phyloP scores from a whole-genome alignment of 2,329 filamentous ascomycete species.

The Colletotrichum nymphaeae region DNA sequence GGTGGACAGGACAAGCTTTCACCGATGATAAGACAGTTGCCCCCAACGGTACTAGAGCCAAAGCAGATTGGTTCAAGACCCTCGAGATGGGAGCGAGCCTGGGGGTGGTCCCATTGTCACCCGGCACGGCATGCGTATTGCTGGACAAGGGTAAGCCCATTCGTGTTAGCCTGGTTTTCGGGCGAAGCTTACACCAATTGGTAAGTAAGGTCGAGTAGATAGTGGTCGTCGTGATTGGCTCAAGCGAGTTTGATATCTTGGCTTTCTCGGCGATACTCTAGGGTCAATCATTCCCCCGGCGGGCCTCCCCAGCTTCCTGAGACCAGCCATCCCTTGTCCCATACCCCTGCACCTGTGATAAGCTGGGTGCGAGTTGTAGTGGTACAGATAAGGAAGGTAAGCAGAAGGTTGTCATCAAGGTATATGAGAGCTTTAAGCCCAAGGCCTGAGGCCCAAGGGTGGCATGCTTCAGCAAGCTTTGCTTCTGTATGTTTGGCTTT shows the following conservation, averaged over 20 bases:
- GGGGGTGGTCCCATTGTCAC: slow-evolving; percentile 12
- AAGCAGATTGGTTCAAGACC: background rate
- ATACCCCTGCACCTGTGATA: slow-evolving; percentile 17
- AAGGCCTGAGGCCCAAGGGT: background rate
- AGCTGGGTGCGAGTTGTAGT: background rate
- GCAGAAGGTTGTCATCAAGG: background rate
- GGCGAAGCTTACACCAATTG: slow-evolving; percentile 1
- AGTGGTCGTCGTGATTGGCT: slow-evolving; percentile 9
- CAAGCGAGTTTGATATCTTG: slow-evolving; percentile 23
- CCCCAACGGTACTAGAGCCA: background rate
- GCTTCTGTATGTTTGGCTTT: background rate
- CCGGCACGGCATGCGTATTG: slow-evolving; percentile 17
- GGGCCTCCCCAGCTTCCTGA: background rate
- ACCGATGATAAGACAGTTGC: slow-evolving; percentile 15
- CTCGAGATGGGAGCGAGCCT: background rate
- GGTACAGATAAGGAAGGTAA: slow-evolving; percentile 7
- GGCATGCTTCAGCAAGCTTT: background rate
- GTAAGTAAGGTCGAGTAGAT: background rate
- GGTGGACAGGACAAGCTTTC: slow-evolving; percentile 26
- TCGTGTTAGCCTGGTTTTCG: background rate
- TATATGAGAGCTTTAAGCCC: background rate
- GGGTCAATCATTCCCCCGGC: background rate
- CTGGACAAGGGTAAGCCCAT: background rate
- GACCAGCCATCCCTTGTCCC: slow-evolving; percentile 11
- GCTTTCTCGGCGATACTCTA: slow-evolving; percentile 24